Evolutionary conservation across 768 basidiomycete species (phyloP), one percentile per base, ranked within the genome.

Genomic region (Coprinopsis sp.): DNA sequence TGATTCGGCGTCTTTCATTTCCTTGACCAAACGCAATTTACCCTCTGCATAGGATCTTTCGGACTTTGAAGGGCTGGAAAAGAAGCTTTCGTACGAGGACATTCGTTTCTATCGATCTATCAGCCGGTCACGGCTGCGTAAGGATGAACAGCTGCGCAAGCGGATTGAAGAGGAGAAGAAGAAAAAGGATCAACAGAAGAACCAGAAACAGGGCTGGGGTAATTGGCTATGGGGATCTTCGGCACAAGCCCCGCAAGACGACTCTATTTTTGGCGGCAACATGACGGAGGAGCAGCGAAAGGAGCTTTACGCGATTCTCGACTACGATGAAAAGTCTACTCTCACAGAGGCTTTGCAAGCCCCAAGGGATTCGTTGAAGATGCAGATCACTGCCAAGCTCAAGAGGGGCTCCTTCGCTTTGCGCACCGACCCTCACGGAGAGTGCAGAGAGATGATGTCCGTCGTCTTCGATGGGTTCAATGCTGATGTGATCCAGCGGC

Each of bases 71-170:
- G 70, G 65, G 1, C 67, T 98, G 46, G 96, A 99, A 63, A 70
- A 63, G 53, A 91, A 91, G 61, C 73, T 98, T 23, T 76, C 83
- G 0, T 98, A 97, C 55, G 91, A 95, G 63, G 96, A 98, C 58
- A 84, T 99, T 41, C 84, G 95, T 3, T 96, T 97, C 67, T 99
- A 98, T 68, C 82, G 96, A 25, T 97, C 93, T 3, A 91, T 98
- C 50, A 90, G 92, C 0, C 83, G 90, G 22, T 91, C 91, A 2
- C 82, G 82, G 53, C 72, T 95, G 13, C 82, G 85, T 55, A 92
- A 97, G 62, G 92, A 98, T 56, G 73, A 80, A 18, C 88, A 81
- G 2, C 68, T 84, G 28, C 77, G 77, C 54, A 82, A 81, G 57
- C 64, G 76, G 31, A 75, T 91, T 44, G 86, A 89, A 57, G 82